A percentile compares a stretch with the other conserved stretches of the same genome.
phyloP scores from a whole-genome alignment of 2,329 filamentous ascomycete genomes.

The Fonsecaea multimorphosa region DNA sequence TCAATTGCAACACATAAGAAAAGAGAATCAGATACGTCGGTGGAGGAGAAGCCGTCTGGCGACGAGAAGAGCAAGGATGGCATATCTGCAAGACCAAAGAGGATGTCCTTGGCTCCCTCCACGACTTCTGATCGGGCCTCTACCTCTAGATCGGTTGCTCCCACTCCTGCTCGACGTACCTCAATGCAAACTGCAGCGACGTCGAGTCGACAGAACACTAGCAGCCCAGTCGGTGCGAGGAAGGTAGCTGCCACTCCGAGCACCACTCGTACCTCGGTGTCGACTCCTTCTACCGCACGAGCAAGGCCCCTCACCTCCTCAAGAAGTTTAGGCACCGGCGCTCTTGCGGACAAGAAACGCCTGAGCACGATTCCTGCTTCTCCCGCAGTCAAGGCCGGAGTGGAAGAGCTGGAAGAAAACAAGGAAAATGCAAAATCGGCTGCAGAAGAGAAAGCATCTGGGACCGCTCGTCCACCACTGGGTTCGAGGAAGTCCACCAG shows the following conservation, averaged over 20 bases:
- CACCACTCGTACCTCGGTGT: conserved; percentile 39
- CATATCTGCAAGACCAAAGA: conserved; percentile 52
- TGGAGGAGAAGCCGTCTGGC: conserved; percentile 43
- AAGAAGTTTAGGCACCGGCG: conserved; percentile 35
- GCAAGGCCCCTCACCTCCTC: conserved; percentile 40
- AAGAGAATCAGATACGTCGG: conserved; percentile 50
- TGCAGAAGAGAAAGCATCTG: conserved; percentile 6
- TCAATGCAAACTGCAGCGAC: conserved; percentile 23
- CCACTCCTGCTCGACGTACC: conserved; percentile 31
- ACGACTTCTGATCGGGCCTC: conserved; percentile 40
- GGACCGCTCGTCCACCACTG: conserved; percentile 32
- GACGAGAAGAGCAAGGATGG: conserved; percentile 51
- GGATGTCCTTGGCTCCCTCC: conserved; percentile 52
- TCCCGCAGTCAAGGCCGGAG: conserved; percentile 42
- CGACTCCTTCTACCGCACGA: conserved; percentile 41
- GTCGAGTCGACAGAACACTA: conserved; percentile 45
- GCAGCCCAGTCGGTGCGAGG: conserved; percentile 45
- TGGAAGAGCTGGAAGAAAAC: conserved; percentile 42
- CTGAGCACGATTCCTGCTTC: conserved; percentile 45
- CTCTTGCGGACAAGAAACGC: conserved; percentile 45
- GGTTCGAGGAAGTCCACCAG: conserved; percentile 40
- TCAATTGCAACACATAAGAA: conserved; percentile 49
- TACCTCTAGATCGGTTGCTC: conserved; percentile 23
- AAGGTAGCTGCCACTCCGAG: conserved; percentile 41
- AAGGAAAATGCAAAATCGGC: conserved; percentile 29